Conservation (phyloP, 352 stramenopile genomes). For the Globisporangium nagaii region DNA sequence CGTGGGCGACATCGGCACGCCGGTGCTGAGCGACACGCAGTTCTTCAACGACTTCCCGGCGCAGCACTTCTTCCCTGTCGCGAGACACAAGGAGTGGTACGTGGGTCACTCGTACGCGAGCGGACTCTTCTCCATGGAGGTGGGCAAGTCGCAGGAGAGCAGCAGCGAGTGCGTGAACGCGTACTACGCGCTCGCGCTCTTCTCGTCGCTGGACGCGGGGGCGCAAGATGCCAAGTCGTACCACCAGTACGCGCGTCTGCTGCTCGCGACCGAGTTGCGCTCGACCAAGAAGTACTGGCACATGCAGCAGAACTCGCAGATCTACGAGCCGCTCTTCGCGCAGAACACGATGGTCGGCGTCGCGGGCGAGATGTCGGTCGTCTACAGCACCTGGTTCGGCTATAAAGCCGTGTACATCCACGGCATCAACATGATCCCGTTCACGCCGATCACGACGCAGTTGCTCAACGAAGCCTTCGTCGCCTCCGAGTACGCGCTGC, state of each 20-base stretch:
- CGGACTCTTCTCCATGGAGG: conserved; percentile 91
- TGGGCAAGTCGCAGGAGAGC: conserved; percentile 95
- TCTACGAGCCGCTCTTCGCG: conserved; percentile 73
- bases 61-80: conserved; percentile 71
- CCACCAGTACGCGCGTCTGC: conserved; percentile 84
- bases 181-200: conserved; percentile 94
- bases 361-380: conserved; percentile 66
- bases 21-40: conserved; percentile 31
- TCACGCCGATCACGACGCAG: conserved; percentile 66
- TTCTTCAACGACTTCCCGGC: conserved; percentile 54
- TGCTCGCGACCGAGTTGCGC: conserved; percentile 91
- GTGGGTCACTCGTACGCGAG: conserved; percentile 95
- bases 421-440: conserved; percentile 81
- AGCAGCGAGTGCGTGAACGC: conserved; percentile 94
- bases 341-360: conserved; percentile 79
- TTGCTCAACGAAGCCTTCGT: conserved; percentile 60
- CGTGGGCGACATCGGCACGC: conserved; percentile 64
- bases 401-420: conserved; percentile 66
- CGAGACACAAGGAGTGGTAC: conserved; percentile 95
- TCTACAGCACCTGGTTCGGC: conserved; percentile 86
- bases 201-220: conserved; percentile 53
- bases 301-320: conserved; percentile 73
- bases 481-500: conserved; percentile 42
- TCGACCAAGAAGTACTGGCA: conserved; percentile 96
- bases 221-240: conserved; percentile 36